A percentile compares a stretch with the other conserved stretches of the same genome.
These are phyloP conservation scores for Cyberlindnera xylosilytica DNA, from an alignment of 805 yeast genomes.

Conservation along the genomic window DNA sequence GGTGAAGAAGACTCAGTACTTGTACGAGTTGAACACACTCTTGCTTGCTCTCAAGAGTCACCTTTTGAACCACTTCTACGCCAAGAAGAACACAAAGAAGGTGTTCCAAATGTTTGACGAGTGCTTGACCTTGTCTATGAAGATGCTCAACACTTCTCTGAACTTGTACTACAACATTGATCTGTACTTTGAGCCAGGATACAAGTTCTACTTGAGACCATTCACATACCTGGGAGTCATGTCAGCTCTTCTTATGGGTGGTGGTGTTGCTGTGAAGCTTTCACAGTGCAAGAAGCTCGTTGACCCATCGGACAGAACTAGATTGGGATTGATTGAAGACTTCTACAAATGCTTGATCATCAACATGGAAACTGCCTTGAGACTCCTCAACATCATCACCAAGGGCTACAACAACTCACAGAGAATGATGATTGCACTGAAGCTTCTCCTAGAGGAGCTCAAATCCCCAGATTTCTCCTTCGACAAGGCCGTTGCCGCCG, in stretches of 20 bases:
- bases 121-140: slow-evolving; percentile 27
- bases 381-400: slow-evolving; percentile 16
- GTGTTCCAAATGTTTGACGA: slow-evolving; percentile 36
- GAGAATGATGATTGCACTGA: slow-evolving; percentile 15
- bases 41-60: slow-evolving; percentile 34
- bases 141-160: slow-evolving; percentile 32
- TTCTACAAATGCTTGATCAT: slow-evolving; percentile 7
- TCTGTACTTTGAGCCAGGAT: slow-evolving; percentile 34
- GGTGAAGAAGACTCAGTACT: slow-evolving; percentile 24
- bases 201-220: slow-evolving; percentile 43
- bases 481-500: slow-evolving; percentile 11
- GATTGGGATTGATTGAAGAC: slow-evolving; percentile 14
- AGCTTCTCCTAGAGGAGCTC: slow-evolving; percentile 15
- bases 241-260: slow-evolving; percentile 14
- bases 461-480: slow-evolving; percentile 22
- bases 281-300: slow-evolving; percentile 20
- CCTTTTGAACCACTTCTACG: slow-evolving; percentile 40
- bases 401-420: slow-evolving; percentile 18
- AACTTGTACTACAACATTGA: slow-evolving; percentile 32
- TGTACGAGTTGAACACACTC: slow-evolving; percentile 29
- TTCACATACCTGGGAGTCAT: slow-evolving; percentile 12
- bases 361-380: slow-evolving; percentile 15
- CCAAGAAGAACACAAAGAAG: slow-evolving; percentile 25
- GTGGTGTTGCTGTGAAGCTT: slow-evolving; percentile 12
- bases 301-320: slow-evolving; percentile 2